These are phyloP conservation scores for Pseudogymnoascus sp. DNA, from an alignment of 2,329 filamentous ascomycete species.

Conservation along the genomic window DNA sequence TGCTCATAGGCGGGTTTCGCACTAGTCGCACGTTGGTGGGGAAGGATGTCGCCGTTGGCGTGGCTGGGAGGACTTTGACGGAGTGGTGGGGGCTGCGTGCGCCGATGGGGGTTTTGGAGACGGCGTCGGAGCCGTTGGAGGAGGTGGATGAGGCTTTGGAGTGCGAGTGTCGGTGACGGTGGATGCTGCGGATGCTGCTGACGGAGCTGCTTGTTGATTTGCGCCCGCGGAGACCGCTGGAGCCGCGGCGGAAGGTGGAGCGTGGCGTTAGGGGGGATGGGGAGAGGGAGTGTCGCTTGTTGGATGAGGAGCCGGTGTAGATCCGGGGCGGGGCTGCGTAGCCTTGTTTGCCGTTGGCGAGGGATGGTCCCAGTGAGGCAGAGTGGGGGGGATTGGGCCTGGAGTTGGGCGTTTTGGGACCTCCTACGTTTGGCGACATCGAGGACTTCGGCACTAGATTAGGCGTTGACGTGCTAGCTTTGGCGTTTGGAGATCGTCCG, in stretches of 20 bases:
- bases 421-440: conserved; percentile 33
- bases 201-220: conserved; percentile 96
- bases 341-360: conserved; percentile 27
- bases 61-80: conserved; percentile 90
- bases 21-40: conserved; percentile 82
- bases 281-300: conserved; percentile 70
- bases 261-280: conserved; percentile 84
- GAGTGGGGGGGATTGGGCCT: conserved; percentile 51
- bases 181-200: conserved; percentile 85
- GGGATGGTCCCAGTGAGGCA: conserved; percentile 30
- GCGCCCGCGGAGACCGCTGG: conserved; percentile 74
- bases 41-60: conserved; percentile 67
- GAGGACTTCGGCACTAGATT: conserved; percentile 47
- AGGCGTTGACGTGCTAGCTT: conserved; percentile 44
- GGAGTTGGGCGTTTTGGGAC: conserved; percentile 46
- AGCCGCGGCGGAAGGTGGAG: conserved; percentile 75
- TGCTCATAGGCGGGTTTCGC: conserved; percentile 47
- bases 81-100: conserved; percentile 76
- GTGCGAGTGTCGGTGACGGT: conserved; percentile 77
- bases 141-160: conserved; percentile 93
- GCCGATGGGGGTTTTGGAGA: conserved; percentile 60
- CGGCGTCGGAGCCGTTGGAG: conserved; percentile 66
- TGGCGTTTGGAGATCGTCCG: conserved; percentile 46
- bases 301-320: conserved; percentile 39
- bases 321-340: conserved; percentile 30